Conservation (phyloP, 1,284 basidiomycete genomes). For the Microbotryum saponariae region DNA sequence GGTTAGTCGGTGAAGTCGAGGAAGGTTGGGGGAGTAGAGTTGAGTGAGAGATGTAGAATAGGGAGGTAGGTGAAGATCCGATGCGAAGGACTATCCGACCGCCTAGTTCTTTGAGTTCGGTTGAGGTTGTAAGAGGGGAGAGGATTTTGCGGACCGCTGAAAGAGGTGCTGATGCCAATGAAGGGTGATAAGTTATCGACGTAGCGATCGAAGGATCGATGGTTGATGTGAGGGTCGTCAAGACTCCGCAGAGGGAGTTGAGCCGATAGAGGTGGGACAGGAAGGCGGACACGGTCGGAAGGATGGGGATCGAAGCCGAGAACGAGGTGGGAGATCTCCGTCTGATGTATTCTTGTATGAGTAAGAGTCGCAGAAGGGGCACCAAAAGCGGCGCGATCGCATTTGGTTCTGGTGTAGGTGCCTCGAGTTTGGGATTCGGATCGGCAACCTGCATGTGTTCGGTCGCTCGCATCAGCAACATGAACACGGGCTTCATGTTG, state of each 20-base stretch:
- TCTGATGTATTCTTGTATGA: conserved; percentile 17
- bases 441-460: neutral
- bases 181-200: neutral
- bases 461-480: neutral
- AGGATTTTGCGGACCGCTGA: no score
- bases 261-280: conserved; percentile 14
- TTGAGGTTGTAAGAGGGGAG: neutral
- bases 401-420: neutral
- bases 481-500: neutral
- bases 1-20: neutral
- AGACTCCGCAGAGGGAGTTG: neutral
- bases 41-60: conserved; percentile 19
- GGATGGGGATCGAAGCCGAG: conserved; percentile 2
- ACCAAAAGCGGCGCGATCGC: conserved; percentile 1
- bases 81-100: conserved; percentile 12
- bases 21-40: conserved; percentile 11
- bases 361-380: conserved; percentile 26
- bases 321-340: neutral
- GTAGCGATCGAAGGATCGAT: neutral
- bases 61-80: conserved; percentile 1
- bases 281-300: conserved; percentile 14
- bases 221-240: neutral
- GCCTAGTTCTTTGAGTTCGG: conserved; percentile 10
- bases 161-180: no score
- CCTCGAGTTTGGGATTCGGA: conserved; percentile 1